Conservation (phyloP, 1,284 basidiomycete species). For the Fomes fomentarius region DNA sequence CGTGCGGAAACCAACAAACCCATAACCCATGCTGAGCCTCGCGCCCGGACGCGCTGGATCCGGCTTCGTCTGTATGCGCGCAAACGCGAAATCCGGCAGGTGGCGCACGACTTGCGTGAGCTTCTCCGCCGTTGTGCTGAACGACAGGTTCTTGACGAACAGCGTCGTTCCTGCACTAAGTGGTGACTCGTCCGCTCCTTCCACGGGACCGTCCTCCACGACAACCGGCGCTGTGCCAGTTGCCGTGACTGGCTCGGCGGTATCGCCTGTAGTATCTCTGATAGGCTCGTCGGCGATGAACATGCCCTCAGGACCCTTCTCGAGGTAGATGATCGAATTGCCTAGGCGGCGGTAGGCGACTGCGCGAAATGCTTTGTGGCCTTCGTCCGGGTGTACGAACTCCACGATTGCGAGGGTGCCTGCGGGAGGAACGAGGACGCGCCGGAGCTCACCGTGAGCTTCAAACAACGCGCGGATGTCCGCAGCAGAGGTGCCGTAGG, state of each 20-base stretch:
- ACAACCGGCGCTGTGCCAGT: slow-evolving; percentile 18
- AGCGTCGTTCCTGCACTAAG: slow-evolving; percentile 80
- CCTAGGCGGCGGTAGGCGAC: slow-evolving; percentile 90
- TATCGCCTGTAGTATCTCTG: slow-evolving; percentile 2
- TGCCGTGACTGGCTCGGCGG: slow-evolving; percentile 22
- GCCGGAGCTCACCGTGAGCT: slow-evolving; percentile 74
- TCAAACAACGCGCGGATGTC: slow-evolving; percentile 83
- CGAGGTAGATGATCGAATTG: slow-evolving; percentile 90
- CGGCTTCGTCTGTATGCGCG: slow-evolving; percentile 89
- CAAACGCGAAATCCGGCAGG: slow-evolving; percentile 85
- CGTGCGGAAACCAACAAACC: slow-evolving; percentile 91
- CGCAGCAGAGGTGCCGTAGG: slow-evolving; percentile 82
- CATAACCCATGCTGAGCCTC: slow-evolving; percentile 91
- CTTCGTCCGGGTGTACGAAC: slow-evolving; percentile 74
- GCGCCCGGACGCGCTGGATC: slow-evolving; percentile 77
- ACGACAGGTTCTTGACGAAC: slow-evolving; percentile 94
- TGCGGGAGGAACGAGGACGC: slow-evolving; percentile 88
- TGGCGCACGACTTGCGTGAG: slow-evolving; percentile 76
- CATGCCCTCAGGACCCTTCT: slow-evolving; percentile 88
- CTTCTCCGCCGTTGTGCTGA: slow-evolving; percentile 82
- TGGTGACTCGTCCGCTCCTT: slow-evolving; percentile 44
- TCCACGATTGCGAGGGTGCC: slow-evolving; percentile 96
- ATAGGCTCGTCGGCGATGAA: slow-evolving; percentile 46
- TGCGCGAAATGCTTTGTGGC: slow-evolving; percentile 76
- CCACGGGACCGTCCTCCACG: slow-evolving; percentile 24